These are phyloP conservation scores for Solanum infundibuliforme DNA, from an alignment of 257 asterid species.

Conservation along the genomic window DNA sequence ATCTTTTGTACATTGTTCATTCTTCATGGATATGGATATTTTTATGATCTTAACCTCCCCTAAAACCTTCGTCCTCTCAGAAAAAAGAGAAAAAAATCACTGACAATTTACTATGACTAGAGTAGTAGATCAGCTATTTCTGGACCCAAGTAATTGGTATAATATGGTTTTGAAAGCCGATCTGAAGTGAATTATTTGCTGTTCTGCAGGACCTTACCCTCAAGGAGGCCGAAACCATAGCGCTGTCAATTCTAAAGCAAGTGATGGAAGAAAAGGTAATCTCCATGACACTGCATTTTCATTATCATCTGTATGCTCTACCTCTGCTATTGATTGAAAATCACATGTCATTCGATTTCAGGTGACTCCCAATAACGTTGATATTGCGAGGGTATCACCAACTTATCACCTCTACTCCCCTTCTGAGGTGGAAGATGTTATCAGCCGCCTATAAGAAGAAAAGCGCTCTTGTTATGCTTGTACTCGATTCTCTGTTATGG, in stretches of 20 bases:
- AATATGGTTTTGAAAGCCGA: background rate
- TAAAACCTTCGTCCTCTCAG: background rate
- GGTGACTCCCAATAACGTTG: constrained; percentile 91
- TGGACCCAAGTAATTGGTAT: background rate
- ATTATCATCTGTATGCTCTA: background rate
- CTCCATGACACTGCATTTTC: background rate
- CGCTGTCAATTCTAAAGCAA: constrained; percentile 76
- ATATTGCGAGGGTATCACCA: constrained; percentile 83
- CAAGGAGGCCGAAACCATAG: constrained; percentile 75
- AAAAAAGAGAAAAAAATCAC: background rate
- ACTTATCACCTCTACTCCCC: constrained; percentile 78
- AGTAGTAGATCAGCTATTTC: background rate
- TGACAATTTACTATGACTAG: background rate
- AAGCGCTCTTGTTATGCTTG: background rate
- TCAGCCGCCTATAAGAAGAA: constrained; percentile 47
- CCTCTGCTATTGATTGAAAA: background rate
- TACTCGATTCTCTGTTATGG: background rate
- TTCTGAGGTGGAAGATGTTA: constrained; percentile 75
- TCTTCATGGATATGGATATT: background rate
- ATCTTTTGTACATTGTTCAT: background rate
- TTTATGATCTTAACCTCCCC: background rate
- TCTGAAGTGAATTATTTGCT: background rate
- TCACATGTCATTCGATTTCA: constrained; percentile 11
- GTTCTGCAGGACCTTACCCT: constrained; percentile 56
- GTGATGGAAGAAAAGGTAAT: constrained; percentile 90